Percentiles rank a stretch among this genome's conserved stretches.
These are phyloP conservation scores for Solanum bulbocastanum DNA, from an alignment of 257 asterid genomes.

Conservation along the genomic window DNA sequence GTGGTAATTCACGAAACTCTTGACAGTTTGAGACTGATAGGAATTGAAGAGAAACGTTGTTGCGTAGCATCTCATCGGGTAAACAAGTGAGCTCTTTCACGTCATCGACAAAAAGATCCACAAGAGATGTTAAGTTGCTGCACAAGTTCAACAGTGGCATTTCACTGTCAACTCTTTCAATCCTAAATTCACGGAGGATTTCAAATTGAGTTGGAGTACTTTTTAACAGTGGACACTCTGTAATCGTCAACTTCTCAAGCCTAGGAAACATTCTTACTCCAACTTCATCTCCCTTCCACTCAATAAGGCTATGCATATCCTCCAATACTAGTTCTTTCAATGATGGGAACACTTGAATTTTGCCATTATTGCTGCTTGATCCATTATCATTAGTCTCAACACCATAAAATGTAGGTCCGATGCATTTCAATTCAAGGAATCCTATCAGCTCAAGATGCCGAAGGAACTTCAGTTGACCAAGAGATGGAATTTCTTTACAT, in stretches of 20 bases:
- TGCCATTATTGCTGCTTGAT: background rate
- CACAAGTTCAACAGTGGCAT: constrained; percentile 1
- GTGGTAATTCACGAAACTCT: constrained; percentile 2
- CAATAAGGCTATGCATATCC: background rate
- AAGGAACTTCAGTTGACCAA: background rate
- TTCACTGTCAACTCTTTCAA: background rate
- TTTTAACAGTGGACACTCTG: background rate
- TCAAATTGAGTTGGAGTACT: constrained; percentile 18
- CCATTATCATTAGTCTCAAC: background rate
- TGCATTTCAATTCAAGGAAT: background rate
- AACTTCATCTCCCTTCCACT: background rate
- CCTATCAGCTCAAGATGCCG: background rate
- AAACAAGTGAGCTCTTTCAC: background rate
- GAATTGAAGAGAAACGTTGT: background rate
- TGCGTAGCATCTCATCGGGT: background rate
- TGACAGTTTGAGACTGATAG: background rate
- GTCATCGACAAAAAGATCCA: accelerated
- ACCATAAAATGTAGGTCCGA: background rate
- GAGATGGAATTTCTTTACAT: constrained; percentile 14
- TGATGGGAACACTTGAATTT: background rate
- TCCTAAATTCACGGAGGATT: background rate
- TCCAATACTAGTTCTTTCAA: background rate
- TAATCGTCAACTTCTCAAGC: constrained; percentile 4
- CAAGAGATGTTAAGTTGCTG: constrained; percentile 1
- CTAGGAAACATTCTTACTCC: constrained; percentile 4